Conservation (phyloP, 106 monocot genomes). For the Phalaenopsis aphrodite region DNA sequence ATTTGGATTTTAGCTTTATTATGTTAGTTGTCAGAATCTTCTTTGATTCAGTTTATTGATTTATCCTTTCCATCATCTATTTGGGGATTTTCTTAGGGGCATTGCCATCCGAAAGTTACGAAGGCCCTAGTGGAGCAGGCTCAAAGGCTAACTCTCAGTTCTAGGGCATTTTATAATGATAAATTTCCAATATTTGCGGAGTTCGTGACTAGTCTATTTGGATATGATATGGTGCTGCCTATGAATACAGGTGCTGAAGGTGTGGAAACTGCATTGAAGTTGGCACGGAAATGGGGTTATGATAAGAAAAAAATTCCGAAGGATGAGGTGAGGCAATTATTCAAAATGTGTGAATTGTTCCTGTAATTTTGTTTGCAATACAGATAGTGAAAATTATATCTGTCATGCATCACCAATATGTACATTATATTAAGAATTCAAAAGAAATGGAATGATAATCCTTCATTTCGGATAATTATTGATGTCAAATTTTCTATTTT, state of each 20-base stretch:
- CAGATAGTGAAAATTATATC: neutral
- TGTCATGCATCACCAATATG: neutral
- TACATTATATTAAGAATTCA: neutral
- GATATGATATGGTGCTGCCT: constrained; percentile 92
- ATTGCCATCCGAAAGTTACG: constrained; percentile 96
- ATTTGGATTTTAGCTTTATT: neutral
- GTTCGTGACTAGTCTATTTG: constrained; percentile 61
- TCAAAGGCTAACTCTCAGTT: constrained; percentile 83
- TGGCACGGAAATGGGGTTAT: constrained; percentile 98
- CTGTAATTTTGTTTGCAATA: constrained; percentile 1
- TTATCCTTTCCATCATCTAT: neutral
- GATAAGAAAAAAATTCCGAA: constrained; percentile 91
- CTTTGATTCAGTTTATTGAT: neutral
- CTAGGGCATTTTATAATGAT: constrained; percentile 97
- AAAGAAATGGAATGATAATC: neutral
- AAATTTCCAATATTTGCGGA: constrained; percentile 91
- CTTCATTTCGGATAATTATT: too few species aligned
- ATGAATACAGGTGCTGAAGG: constrained; percentile 99
- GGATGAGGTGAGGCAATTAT: constrained; percentile 56
- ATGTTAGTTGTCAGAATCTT: neutral
- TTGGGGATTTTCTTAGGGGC: constrained; percentile 43
- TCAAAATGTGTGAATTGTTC: neutral
- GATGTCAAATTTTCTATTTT: too few species aligned
- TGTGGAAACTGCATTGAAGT: constrained; percentile 91
- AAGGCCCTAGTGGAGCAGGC: constrained; percentile 80